These are phyloP conservation scores for Microcos paniculata DNA, from an alignment of 345 rosid genomes.

Conservation along the genomic window DNA sequence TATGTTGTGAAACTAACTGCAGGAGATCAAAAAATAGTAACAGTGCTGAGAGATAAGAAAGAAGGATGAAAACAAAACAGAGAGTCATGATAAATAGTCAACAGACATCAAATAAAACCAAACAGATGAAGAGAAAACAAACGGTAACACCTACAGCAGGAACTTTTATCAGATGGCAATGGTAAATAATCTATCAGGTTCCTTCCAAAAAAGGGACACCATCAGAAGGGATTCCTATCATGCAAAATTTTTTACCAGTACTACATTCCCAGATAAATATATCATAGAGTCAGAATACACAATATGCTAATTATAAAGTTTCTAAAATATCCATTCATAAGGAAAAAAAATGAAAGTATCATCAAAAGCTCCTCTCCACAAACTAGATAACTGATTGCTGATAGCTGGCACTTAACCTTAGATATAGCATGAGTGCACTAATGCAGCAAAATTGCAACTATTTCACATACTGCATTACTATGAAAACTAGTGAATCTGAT, in stretches of 20 bases:
- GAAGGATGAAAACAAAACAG: background rate
- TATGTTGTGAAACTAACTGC: background rate
- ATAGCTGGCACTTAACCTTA: background rate
- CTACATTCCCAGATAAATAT: no score
- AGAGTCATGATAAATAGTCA: background rate
- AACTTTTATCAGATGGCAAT: background rate
- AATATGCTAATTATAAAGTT: no score
- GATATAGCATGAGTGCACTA: background rate
- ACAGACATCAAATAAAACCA: background rate
- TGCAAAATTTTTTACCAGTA: no score
- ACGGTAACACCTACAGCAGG: background rate
- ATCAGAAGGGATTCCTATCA: no score
- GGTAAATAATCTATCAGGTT: background rate
- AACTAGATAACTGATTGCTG: background rate
- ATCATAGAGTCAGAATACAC: no score
- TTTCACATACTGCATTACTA: background rate
- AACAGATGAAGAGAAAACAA: background rate
- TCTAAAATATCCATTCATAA: no score
- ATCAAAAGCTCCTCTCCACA: no score
- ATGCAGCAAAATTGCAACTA: background rate
- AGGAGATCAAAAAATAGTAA: background rate
- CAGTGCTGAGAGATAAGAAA: background rate
- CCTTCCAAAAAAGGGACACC: background rate
- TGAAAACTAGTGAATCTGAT: background rate
- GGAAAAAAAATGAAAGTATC: no score